Base-by-base conservation (phyloP, 768 basidiomycete species). In the Tremella mesenterica region DNA sequence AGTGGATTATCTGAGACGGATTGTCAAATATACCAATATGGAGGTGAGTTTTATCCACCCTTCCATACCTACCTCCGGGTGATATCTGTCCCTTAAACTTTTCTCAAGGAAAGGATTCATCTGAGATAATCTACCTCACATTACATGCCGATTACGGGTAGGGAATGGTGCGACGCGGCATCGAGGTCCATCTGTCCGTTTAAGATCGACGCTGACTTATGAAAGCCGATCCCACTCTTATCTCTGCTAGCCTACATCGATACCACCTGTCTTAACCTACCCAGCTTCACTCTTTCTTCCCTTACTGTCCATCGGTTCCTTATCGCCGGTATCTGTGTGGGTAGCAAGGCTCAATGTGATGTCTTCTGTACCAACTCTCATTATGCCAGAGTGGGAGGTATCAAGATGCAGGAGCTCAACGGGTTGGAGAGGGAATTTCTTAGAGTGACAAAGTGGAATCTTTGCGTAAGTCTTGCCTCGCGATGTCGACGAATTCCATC, bases 291-390 rank as follows among this genome's bases (percentile, higher is more conserved):
- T 45, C 81, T 99, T 60, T 88, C 89, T 31, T 93, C 91, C 31
- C 82, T 97, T 66, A 97, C 93, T 21, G 90, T 90, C 67, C 95
- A 99, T 76, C 89, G 95, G 55, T 97, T 99, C 76, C 80, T 96
- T 70, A 96, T 97, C 76, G 81, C 93, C 41, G 83, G 89, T 63
- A 85, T 96, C 73, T 83, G 87, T 27, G 88, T 91, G 54, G 85
- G 88, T 57, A 86, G 84, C 77, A 97, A 99, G 75, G 89, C 90
- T 0, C 82, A 96, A 41, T 92, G 88, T 74, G 95, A 99, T 76
- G 81, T 83, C 18, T 97, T 97, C 73, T 93, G 88, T 76, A 89
- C 88, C 44, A 97, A 97, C 73, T 82, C 80, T 52, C 82, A 92
- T 68, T 97, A 97, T 75, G 89, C 95, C 60, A 86, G 85, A 74